phyloP scores from a whole-genome alignment of 1,139 yeast species.

The Meyerozyma smithsonii region DNA sequence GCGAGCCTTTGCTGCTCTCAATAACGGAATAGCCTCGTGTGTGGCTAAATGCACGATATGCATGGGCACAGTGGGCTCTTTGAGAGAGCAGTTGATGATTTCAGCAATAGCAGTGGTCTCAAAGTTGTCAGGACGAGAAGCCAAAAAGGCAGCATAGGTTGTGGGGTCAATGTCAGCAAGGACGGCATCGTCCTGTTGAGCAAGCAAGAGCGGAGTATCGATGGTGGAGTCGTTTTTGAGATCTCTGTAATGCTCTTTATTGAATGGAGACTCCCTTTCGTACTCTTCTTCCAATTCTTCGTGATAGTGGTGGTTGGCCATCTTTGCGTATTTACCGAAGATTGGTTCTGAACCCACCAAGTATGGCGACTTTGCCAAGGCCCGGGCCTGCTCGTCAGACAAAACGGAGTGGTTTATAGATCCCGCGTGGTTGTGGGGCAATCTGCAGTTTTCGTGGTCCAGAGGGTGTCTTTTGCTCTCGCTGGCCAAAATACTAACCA shows the following conservation, averaged over 20 bases:
- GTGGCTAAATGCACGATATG: constrained; percentile 92
- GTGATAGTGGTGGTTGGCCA: constrained; percentile 32
- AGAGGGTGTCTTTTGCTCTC: constrained; percentile 14
- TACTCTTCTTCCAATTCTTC: constrained; percentile 8
- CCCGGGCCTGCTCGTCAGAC: constrained; percentile 45
- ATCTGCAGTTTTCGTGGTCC: constrained; percentile 31
- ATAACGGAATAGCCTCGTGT: constrained; percentile 70
- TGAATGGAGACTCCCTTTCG: constrained; percentile 13
- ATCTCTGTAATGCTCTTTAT: constrained; percentile 11
- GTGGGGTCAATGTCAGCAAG: constrained; percentile 57
- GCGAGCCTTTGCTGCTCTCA: constrained; percentile 56
- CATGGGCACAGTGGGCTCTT: constrained; percentile 60
- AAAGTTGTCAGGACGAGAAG: constrained; percentile 83
- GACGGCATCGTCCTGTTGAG: constrained; percentile 38
- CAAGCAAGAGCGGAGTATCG: constrained; percentile 42
- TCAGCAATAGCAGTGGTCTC: constrained; percentile 80
- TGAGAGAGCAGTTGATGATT: constrained; percentile 57
- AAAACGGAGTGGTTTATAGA: constrained; percentile 35
- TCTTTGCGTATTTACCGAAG: constrained; percentile 43
- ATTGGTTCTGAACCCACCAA: constrained; percentile 57
- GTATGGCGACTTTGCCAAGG: constrained; percentile 50
- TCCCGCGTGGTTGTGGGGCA: constrained; percentile 38
- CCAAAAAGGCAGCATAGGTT: constrained; percentile 66
- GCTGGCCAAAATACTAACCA: constrained; percentile 24
- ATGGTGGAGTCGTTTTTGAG: constrained; percentile 9